Evolutionary conservation across 768 basidiomycete species (phyloP).

Genomic region (Basidioascus undulatus): DNA sequence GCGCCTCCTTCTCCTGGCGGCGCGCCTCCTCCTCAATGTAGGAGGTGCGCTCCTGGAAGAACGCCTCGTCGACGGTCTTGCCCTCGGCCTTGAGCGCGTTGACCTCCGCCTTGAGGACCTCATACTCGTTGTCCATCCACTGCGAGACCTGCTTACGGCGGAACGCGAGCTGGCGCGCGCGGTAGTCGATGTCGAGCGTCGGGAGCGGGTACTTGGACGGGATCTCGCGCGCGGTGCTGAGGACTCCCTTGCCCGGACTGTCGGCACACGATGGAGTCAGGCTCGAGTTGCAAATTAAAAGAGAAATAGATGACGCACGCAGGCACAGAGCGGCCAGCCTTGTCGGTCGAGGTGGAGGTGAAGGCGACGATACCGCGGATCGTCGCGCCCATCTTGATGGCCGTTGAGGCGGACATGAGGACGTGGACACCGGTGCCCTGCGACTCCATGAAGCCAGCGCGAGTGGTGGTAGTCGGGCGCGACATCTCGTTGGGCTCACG

Average conservation of each 20-base stretch:
- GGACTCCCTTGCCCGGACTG: slow-evolving; percentile 64
- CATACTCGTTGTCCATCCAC: slow-evolving; percentile 77
- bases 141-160: slow-evolving; percentile 81
- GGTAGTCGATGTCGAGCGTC: slow-evolving; percentile 63
- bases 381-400: slow-evolving; percentile 74
- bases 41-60: slow-evolving; percentile 48
- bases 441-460: slow-evolving; percentile 85
- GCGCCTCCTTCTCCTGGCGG: slow-evolving; percentile 74
- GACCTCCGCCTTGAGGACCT: slow-evolving; percentile 56
- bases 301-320: slow-evolving; percentile 21
- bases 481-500: slow-evolving; percentile 99
- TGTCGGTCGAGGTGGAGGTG: slow-evolving; percentile 93
- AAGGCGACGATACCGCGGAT: slow-evolving; percentile 84
- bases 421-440: slow-evolving; percentile 93
- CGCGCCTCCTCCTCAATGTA: slow-evolving; percentile 74
- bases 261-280: too few relatives aligned
- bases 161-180: slow-evolving; percentile 82
- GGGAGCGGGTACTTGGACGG: slow-evolving; percentile 46
- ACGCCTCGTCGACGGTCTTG: slow-evolving; percentile 34
- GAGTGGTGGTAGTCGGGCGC: slow-evolving; percentile 83
- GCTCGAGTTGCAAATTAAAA: too few relatives aligned
- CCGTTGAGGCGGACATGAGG: slow-evolving; percentile 89
- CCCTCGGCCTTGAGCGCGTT: slow-evolving; percentile 27
- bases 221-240: slow-evolving; percentile 68
- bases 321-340: slow-evolving; percentile 91